Percentiles rank a stretch among this genome's conserved stretches.
Conservation (phyloP, 805 yeast species). For the Ogataea glucozyma region DNA sequence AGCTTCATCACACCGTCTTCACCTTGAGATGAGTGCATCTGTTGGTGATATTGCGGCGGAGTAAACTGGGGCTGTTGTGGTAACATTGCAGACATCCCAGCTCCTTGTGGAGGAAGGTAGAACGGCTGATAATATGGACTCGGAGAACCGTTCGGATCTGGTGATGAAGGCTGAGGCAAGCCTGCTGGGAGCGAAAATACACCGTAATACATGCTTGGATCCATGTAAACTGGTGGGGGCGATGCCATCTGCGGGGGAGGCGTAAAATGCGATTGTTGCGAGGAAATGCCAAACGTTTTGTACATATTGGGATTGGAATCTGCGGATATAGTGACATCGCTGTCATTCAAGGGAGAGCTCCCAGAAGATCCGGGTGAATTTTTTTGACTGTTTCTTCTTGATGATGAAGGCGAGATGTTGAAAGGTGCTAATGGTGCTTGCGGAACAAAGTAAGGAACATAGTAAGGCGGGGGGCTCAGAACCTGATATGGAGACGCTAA, state of each 20-base stretch:
- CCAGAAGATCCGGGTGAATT: constrained; percentile 19
- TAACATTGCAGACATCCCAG: constrained; percentile 11
- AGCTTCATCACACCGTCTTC: constrained; percentile 21
- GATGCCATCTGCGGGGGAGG: constrained; percentile 10
- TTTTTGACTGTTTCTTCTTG: constrained; percentile 17
- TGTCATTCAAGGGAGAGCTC: constrained; percentile 19
- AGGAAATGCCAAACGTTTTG: constrained; percentile 1
- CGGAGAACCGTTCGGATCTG: constrained; percentile 13
- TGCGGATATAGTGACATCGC: constrained; percentile 3
- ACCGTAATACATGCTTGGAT: constrained; percentile 19
- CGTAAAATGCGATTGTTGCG: constrained; percentile 6
- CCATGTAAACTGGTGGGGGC: constrained; percentile 19
- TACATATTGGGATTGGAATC: constrained; percentile 3
- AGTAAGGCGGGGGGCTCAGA: constrained; percentile 20
- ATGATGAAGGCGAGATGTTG: constrained; percentile 10
- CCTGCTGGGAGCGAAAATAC: constrained; percentile 11
- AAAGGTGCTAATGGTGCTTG: constrained; percentile 15
- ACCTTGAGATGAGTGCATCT: not conserved
- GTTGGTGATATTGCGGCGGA: constrained; percentile 1
- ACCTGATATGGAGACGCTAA: constrained; percentile 19
- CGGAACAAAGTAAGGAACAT: constrained; percentile 23
- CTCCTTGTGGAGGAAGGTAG: constrained; percentile 12
- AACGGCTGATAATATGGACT: constrained; percentile 16
- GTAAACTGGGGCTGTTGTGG: constrained; percentile 9
- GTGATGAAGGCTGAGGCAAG: constrained; percentile 12